Base-by-base conservation (phyloP, 176 grass and related monocot species). In the Oryza brachyantha region DNA sequence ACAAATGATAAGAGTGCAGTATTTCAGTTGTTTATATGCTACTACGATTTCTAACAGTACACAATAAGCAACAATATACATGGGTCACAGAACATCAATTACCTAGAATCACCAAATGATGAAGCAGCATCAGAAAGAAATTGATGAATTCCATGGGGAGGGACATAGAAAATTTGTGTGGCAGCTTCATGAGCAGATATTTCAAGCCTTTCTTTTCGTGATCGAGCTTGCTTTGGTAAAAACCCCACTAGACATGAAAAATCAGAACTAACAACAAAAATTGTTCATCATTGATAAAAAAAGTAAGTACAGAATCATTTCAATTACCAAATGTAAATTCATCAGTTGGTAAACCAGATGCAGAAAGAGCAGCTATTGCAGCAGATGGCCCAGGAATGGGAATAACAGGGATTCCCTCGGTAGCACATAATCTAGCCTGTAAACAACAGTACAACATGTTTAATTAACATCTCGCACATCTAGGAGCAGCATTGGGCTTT, bases 241-340 rank as follows among this genome's bases (percentile, higher is more conserved):
- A 99, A 99, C 28, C 92, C 96, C 69, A 99, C 96, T 99, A 83
- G 31, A 83, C 73, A 88, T 28, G 38, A 39, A 88, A 83, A 81
- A 74, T 84, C 10, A 86, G 71, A 38, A 43, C 19, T 31, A 21
- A 39, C 50, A 70, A 13, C 5, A 39, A 68, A 35, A 28, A 86
- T 26, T 48, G 7, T 42, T 59, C 21, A n/a, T 16, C 13, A 26
- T 28, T 75, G 22, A 83, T 45, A 41, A 61, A 84, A 29, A 72
- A 83, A 79, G 61, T 42, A 83, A 79, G 61, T 42, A 67, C 25
- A 65, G 5, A 36, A 36, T 74, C 38, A 68, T 31, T 8, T 21
- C 58, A 16, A 64, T 83, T 88, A 98, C 92, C 96, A 91, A 95
- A 95, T 85, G 90, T 95, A 61, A 99, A 99, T 85, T 94, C 96